A percentile compares a stretch with the other conserved stretches of the same genome.
These are phyloP conservation scores for Flaveria floridana DNA, from an alignment of 140 eudicot genomes.

Conservation along the genomic window DNA sequence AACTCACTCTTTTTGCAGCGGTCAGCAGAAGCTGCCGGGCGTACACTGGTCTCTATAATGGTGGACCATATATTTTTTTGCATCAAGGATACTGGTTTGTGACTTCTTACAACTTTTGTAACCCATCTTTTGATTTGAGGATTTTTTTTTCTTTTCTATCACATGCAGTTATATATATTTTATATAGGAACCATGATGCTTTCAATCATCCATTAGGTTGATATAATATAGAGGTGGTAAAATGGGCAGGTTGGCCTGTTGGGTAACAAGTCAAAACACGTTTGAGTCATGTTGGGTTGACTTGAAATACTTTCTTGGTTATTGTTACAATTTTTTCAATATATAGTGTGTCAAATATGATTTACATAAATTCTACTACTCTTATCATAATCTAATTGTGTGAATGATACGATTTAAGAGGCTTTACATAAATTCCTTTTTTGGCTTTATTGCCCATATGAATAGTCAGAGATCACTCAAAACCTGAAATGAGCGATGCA, in stretches of 20 bases:
- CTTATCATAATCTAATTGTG: not conserved
- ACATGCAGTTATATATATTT: not conserved
- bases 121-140: conserved; percentile 18
- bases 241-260: not conserved
- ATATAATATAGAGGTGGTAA: not conserved
- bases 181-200: conserved; percentile 18
- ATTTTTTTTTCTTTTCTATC: not conserved
- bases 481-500: not conserved
- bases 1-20: conserved; percentile 53
- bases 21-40: conserved; percentile 94
- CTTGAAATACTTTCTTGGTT: not conserved
- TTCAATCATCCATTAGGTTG: not conserved
- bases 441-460: conserved; percentile 1
- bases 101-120: conserved; percentile 18
- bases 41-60: conserved; percentile 73
- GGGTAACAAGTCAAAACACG: not conserved
- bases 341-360: not conserved
- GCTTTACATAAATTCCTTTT: not conserved
- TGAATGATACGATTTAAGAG: not conserved
- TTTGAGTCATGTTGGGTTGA: not conserved
- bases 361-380: not conserved
- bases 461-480: not conserved
- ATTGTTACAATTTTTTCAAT: not conserved
- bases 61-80: conserved; percentile 93
- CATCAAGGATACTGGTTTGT: conserved; percentile 84